Conservation (phyloP, 495 filamentous ascomycete species). For the Neurospora tetrasperma region DNA sequence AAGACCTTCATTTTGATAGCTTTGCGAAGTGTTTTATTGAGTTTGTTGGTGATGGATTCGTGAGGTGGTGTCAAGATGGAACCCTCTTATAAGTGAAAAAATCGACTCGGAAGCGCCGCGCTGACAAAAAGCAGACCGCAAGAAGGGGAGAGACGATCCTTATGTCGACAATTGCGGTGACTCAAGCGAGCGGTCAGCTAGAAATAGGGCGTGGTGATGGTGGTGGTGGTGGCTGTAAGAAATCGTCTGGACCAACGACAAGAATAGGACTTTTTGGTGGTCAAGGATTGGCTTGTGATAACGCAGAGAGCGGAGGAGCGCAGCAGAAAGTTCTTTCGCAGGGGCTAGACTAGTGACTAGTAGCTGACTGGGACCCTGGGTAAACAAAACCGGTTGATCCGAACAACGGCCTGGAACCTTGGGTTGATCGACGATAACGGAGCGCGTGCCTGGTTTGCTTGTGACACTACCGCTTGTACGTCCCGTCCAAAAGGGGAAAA, state of each 20-base stretch:
- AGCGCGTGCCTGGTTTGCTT: neutral
- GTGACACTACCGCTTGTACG: neutral
- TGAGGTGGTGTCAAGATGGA: neutral
- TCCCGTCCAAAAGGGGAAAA: neutral
- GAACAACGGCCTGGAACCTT: neutral
- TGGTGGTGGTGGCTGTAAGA: neutral
- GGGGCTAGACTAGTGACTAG: neutral
- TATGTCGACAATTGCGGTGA: neutral
- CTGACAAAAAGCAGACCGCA: constrained; percentile 1
- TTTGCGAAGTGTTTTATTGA: neutral
- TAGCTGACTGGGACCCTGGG: neutral
- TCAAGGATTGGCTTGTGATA: neutral
- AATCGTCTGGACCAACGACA: neutral
- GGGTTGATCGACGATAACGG: neutral
- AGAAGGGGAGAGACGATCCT: neutral
- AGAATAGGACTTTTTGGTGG: neutral
- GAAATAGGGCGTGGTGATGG: neutral
- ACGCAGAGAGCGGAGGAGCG: neutral
- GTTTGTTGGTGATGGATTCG: neutral
- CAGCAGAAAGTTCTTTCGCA: neutral
- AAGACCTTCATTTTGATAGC: constrained; percentile 80
- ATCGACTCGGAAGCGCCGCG: neutral
- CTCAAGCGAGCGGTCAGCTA: neutral
- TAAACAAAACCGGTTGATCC: neutral
- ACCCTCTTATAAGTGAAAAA: neutral